Percentiles rank a stretch among this genome's conserved stretches.
phyloP scores from a whole-genome alignment of 768 basidiomycete species.

The Atractiella rhizophila region DNA sequence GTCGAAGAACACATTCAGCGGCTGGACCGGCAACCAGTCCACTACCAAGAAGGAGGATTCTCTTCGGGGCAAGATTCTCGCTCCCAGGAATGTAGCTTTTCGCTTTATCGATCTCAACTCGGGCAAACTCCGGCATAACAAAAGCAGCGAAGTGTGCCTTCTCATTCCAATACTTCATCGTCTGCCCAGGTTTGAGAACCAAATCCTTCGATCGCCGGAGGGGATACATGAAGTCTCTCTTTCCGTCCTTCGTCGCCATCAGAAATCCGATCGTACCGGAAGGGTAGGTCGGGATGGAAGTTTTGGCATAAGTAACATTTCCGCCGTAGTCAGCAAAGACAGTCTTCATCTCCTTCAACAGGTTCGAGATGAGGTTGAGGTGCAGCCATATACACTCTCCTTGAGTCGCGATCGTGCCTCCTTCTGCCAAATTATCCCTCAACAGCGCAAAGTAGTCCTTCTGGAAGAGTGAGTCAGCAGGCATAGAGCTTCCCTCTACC shows the following conservation, averaged over 20 bases:
- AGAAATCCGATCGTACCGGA: slow-evolving; percentile 95
- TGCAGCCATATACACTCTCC: slow-evolving; percentile 91
- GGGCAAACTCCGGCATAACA: slow-evolving; percentile 74
- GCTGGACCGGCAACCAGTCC: slow-evolving; percentile 92
- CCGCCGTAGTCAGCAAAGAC: slow-evolving; percentile 60
- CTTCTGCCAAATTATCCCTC: slow-evolving; percentile 62
- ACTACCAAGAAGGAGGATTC: slow-evolving; percentile 68
- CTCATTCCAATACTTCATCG: slow-evolving; percentile 50
- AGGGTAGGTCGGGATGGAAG: slow-evolving; percentile 93
- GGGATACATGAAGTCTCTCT: slow-evolving; percentile 45
- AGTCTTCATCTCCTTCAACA: slow-evolving; percentile 39
- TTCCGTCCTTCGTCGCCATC: slow-evolving; percentile 48
- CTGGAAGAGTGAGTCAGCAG: slow-evolving; percentile 79
- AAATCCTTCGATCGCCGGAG: slow-evolving; percentile 40
- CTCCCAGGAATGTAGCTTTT: background rate
- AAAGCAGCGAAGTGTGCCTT: slow-evolving; percentile 59
- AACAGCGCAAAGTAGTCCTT: slow-evolving; percentile 91
- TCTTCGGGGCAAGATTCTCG: slow-evolving; percentile 23
- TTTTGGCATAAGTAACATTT: slow-evolving; percentile 67
- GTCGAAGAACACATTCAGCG: slow-evolving; percentile 69
- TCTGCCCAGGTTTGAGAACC: too few relatives aligned
- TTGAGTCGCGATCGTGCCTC: slow-evolving; percentile 84
- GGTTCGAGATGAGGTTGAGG: slow-evolving; percentile 53
- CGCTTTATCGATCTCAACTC: slow-evolving; percentile 33
- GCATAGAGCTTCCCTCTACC: too few relatives aligned